Evolutionary conservation across 2,329 filamentous ascomycete genomes (phyloP).

Genomic region (Fusarium abutilonis): DNA sequence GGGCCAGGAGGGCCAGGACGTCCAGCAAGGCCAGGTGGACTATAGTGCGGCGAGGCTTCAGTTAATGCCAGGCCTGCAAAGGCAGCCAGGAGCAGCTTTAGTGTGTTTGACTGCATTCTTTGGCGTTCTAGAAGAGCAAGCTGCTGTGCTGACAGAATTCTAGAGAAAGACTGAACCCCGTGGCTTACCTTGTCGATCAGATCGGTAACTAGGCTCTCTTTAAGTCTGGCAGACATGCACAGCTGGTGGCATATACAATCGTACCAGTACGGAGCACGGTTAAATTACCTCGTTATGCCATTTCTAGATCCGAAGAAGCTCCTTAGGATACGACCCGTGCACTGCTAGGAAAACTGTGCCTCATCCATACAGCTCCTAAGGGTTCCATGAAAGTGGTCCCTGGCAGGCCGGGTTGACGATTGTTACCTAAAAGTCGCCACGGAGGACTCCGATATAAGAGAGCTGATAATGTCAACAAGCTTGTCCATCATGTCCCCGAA

Average conservation of each 20-base stretch:
- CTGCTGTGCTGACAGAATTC: slow-evolving; percentile 5
- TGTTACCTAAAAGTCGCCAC: neutral
- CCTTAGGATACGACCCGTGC: neutral
- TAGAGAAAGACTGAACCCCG: slow-evolving; percentile 8
- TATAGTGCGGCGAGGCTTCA: slow-evolving; percentile 8
- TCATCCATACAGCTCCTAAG: neutral
- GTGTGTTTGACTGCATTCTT: slow-evolving; percentile 28
- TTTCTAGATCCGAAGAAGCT: neutral
- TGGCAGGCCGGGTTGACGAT: neutral
- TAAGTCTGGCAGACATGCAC: slow-evolving; percentile 1
- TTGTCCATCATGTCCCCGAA: neutral
- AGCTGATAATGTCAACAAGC: neutral
- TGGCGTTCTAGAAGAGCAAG: neutral
- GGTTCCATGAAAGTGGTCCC: neutral
- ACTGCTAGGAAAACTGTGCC: neutral
- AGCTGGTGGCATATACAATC: slow-evolving; percentile 5
- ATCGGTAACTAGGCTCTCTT: slow-evolving; percentile 3
- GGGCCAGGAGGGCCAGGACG: neutral
- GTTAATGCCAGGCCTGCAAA: slow-evolving; percentile 19
- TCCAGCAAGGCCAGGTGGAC: neutral
- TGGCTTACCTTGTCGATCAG: slow-evolving; percentile 16
- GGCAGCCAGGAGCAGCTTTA: slow-evolving; percentile 29
- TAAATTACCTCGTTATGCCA: slow-evolving; percentile 1
- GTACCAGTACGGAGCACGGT: neutral
- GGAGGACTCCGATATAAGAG: neutral